Conservation (phyloP, 2,329 filamentous ascomycete genomes). For the Aspergillus sp. region DNA sequence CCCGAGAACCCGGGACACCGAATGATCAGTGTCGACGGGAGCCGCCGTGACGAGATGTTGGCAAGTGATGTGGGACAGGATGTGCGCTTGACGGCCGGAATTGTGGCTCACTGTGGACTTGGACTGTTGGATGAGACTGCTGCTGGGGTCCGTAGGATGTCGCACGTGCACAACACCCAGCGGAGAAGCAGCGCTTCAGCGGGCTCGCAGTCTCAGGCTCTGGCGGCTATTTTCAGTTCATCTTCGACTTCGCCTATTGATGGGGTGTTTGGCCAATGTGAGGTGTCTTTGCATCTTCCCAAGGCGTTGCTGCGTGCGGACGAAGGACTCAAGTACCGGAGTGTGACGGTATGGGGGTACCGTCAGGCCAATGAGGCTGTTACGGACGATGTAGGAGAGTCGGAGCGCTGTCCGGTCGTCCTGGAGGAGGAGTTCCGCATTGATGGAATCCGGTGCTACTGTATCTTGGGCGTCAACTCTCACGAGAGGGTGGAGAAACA, state of each 20-base stretch:
- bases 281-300: conserved; percentile 44
- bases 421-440: conserved; percentile 44
- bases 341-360: conserved; percentile 37
- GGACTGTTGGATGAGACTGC: conserved; percentile 41
- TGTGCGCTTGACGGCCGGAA: conserved; percentile 36
- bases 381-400: conserved; percentile 24
- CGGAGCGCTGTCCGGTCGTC: conserved; percentile 29
- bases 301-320: conserved; percentile 49
- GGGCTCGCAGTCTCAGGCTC: conserved; percentile 13
- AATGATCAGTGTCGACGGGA: conserved; percentile 32
- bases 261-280: conserved; percentile 35
- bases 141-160: conserved; percentile 37
- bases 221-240: conserved; percentile 13
- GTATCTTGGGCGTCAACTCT: conserved; percentile 55
- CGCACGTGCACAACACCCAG: conserved; percentile 31
- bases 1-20: conserved; percentile 23
- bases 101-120: conserved; percentile 38
- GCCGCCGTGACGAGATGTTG: conserved; percentile 33
- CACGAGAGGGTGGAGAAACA: conserved; percentile 56
- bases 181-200: conserved; percentile 27
- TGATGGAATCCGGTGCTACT: conserved; percentile 46
- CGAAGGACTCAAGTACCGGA: conserved; percentile 44
- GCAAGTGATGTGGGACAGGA: conserved; percentile 33
- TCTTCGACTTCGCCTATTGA: conserved; percentile 26
- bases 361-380: conserved; percentile 25